Evolutionary conservation across 176 grass and related monocot species (phyloP).

Genomic region (Oryza longistaminata): DNA sequence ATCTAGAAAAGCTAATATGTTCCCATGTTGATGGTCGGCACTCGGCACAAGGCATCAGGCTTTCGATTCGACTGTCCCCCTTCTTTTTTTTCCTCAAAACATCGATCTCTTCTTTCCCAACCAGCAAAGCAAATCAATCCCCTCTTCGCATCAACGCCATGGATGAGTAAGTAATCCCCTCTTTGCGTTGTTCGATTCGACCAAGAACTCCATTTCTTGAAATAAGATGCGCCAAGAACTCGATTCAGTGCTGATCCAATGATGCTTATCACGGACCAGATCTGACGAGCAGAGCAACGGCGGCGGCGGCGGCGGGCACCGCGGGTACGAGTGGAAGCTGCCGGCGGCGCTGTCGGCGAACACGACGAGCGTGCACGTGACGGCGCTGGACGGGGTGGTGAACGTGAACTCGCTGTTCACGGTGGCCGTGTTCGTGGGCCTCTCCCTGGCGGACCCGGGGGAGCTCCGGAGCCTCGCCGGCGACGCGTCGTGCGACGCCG

Average conservation of each 20-base stretch:
- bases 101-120: neutral
- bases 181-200: neutral
- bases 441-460: constrained; percentile 66
- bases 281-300: constrained; percentile 48
- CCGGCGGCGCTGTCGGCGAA: constrained; percentile 46
- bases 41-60: too few species aligned
- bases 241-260: neutral
- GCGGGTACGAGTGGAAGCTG: constrained; percentile 50
- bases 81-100: too few species aligned
- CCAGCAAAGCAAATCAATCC: neutral
- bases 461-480: constrained; percentile 56
- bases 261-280: neutral
- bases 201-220: neutral
- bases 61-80: too few species aligned
- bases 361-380: constrained; percentile 94
- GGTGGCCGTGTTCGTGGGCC: constrained; percentile 88
- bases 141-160: constrained; percentile 14
- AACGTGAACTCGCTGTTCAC: constrained; percentile 99
- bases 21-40: too few species aligned
- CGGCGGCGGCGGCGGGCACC: neutral
- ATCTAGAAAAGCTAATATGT: too few species aligned
- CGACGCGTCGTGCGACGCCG: constrained; percentile 64
- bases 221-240: neutral
- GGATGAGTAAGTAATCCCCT: constrained; percentile 50
- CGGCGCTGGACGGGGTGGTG: constrained; percentile 89